Conservation (phyloP, 2,329 filamentous ascomycete species). For the Verticillium longisporum region DNA sequence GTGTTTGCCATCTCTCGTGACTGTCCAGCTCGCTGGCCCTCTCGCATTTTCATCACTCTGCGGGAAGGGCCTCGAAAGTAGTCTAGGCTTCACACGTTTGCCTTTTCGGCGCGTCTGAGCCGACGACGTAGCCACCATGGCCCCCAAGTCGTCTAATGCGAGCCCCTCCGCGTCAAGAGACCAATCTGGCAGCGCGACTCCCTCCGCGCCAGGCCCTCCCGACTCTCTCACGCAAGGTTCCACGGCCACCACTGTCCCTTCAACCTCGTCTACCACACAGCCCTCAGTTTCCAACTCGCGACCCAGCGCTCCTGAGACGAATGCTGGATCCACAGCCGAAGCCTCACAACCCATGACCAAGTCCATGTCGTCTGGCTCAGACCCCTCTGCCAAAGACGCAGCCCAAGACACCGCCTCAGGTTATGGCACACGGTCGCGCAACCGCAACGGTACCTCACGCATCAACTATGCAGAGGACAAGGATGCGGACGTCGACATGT, state of each 20-base stretch:
- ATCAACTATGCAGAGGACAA: conserved; percentile 94
- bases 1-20: background rate
- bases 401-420: conserved; percentile 52
- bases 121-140: conserved; percentile 6
- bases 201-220: conserved; percentile 8
- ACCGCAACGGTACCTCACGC: conserved; percentile 71
- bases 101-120: background rate
- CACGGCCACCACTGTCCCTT: conserved; percentile 6
- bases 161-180: conserved; percentile 8
- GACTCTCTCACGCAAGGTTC: conserved; percentile 9
- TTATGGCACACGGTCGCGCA: conserved; percentile 92
- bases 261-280: conserved; percentile 3
- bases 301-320: conserved; percentile 24
- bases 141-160: conserved; percentile 9
- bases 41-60: conserved; percentile 7
- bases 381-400: conserved; percentile 40
- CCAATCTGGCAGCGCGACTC: conserved; percentile 12
- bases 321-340: conserved; percentile 24
- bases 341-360: conserved; percentile 39
- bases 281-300: conserved; percentile 7
- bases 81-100: background rate
- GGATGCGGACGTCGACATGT: conserved; percentile 80
- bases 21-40: conserved; percentile 6
- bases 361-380: conserved; percentile 37
- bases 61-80: conserved; percentile 10